These are phyloP conservation scores for Thuja plicata DNA, from an alignment of 83 land plant genomes.

Conservation along the genomic window DNA sequence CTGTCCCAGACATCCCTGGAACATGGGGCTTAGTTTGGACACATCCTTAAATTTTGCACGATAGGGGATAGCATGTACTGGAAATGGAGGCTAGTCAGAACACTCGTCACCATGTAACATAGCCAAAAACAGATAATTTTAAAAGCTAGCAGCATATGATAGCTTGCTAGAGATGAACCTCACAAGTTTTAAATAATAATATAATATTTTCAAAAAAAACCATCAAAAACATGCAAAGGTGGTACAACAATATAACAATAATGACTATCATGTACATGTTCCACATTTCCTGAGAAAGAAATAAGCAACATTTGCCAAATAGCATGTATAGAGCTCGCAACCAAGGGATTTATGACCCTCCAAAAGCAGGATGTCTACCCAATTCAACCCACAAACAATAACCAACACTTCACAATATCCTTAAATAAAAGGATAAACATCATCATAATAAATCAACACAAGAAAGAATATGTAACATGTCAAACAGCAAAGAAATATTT, in stretches of 20 bases:
- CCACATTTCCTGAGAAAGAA: not conserved
- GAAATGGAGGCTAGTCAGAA: too few relatives aligned
- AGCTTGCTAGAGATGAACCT: not conserved
- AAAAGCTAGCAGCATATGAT: not conserved
- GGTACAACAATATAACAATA: not conserved
- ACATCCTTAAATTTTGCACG: too few relatives aligned
- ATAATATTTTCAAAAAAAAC: not conserved
- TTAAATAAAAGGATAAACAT: not conserved
- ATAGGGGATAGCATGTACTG: too few relatives aligned
- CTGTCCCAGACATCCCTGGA: too few relatives aligned
- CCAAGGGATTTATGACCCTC: not conserved
- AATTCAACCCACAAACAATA: not conserved
- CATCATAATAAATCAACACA: not conserved
- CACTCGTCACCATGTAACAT: too few relatives aligned
- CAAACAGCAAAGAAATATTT: not conserved
- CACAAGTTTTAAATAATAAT: not conserved
- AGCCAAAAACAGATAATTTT: not conserved
- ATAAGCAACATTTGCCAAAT: not conserved
- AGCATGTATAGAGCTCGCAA: not conserved
- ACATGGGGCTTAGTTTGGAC: too few relatives aligned
- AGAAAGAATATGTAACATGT: not conserved
- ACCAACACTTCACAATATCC: not conserved
- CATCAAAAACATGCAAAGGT: not conserved
- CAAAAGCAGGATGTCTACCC: not conserved
- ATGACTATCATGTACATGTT: not conserved